These are phyloP conservation scores for Fragilariopsis cylindrus DNA, from an alignment of 108 stramenopile species.

Conservation along the genomic window DNA sequence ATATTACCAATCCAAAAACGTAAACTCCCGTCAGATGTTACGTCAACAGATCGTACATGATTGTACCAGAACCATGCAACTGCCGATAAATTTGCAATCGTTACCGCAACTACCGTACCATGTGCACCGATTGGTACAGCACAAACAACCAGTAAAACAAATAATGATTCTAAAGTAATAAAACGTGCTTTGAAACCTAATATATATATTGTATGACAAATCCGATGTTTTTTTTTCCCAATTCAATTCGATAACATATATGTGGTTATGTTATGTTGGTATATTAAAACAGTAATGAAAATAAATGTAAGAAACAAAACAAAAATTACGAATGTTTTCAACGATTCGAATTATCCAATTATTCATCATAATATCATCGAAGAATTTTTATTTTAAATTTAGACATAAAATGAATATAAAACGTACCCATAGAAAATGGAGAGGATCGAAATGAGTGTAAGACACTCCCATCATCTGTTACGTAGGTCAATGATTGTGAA, in stretches of 20 bases:
- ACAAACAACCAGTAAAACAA: slow-evolving; percentile 59
- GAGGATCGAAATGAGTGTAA: slow-evolving; percentile 78
- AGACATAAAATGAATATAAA: not conserved
- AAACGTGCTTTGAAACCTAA: slow-evolving; percentile 81
- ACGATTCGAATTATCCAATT: too few relatives aligned
- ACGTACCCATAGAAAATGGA: slow-evolving; percentile 77
- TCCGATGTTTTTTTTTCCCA: not conserved
- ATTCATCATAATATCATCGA: not conserved
- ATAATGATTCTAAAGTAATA: slow-evolving; percentile 69
- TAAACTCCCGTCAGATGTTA: slow-evolving; percentile 76
- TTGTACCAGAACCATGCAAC: slow-evolving; percentile 93
- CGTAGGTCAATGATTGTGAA: slow-evolving; percentile 86
- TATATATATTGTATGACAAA: not conserved
- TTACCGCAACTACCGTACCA: slow-evolving; percentile 77
- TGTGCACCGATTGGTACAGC: slow-evolving; percentile 86
- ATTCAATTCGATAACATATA: not conserved
- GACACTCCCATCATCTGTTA: slow-evolving; percentile 86
- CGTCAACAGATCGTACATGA: slow-evolving; percentile 81
- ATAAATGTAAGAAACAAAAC: too few relatives aligned
- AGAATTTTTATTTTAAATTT: not conserved
- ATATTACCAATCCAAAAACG: slow-evolving; percentile 92
- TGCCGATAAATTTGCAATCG: slow-evolving; percentile 71
- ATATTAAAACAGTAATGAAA: too few relatives aligned
- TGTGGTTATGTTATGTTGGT: not conserved
- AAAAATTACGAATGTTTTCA: too few relatives aligned